Percentiles rank a stretch among this genome's conserved stretches.
Conservation (phyloP, 257 asterid genomes). For the Solanum paucissectum region DNA sequence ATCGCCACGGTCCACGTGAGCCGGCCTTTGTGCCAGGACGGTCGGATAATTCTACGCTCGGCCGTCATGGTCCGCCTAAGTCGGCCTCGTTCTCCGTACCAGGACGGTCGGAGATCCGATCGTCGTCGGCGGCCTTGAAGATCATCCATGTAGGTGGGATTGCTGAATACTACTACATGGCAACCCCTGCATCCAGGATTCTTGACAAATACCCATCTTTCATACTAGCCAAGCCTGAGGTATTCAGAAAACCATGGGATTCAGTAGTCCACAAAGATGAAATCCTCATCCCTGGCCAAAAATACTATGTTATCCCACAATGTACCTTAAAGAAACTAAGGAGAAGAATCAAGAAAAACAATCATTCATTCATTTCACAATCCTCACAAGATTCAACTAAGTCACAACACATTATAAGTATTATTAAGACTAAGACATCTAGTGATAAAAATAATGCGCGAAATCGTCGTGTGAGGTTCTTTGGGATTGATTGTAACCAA, state of each 20-base stretch:
- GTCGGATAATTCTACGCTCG: not conserved
- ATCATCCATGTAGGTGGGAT: constrained; percentile 58
- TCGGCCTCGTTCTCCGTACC: not conserved
- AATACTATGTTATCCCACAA: constrained; percentile 42
- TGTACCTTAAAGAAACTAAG: constrained; percentile 48
- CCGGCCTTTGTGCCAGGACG: not conserved
- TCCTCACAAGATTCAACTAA: not conserved
- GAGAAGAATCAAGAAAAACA: constrained; percentile 25
- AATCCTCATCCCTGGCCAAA: constrained; percentile 57
- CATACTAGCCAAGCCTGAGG: constrained; percentile 45
- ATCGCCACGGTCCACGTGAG: no score
- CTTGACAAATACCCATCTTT: constrained; percentile 49
- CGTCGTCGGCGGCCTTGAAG: constrained; percentile 32
- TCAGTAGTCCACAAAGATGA: constrained; percentile 45
- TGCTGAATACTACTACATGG: constrained; percentile 60
- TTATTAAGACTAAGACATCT: constrained; percentile 28
- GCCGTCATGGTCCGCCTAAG: not conserved
- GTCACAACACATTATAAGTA: not conserved
- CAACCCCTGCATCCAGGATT: constrained; percentile 47
- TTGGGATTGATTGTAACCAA: constrained; percentile 19
- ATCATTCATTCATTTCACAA: not conserved
- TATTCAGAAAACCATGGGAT: constrained; percentile 59
- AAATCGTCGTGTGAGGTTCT: constrained; percentile 33
- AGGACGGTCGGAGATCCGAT: not conserved
- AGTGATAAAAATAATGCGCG: constrained; percentile 24